Base-by-base conservation (phyloP, 2,329 filamentous ascomycete species). In the Fusarium virguliforme region DNA sequence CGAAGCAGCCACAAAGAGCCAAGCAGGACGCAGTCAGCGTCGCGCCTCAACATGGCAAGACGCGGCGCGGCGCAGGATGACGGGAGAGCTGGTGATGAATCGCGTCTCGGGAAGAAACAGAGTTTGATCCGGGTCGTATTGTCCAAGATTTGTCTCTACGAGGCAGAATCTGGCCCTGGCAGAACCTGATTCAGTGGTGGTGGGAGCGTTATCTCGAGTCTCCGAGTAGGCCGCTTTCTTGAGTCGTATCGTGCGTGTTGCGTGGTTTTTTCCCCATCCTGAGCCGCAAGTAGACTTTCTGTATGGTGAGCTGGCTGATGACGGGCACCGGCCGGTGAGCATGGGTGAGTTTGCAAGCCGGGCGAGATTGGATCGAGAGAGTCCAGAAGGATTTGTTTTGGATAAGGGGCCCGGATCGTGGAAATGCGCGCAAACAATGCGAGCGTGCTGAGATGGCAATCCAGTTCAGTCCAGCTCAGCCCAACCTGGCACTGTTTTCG, bases 311-410 rank as follows among this genome's bases (percentile, higher is more conserved):
- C 51, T 55, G 53, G 65, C 50, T 62, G 66, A 46, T 37, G 34
- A 56, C 28, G 32, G 54, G n/a, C 48, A 40, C 40, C 35, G 40
- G 55, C 53, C n/a, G 53, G 26, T 13, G 24, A 56, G 53, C 53
- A 56, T 56, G 53, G 53, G 15, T 40, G 34, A 56, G 30, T 30
- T 37, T 8, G 37, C 24, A 4, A 18, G 7, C 12, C 6, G 26
- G 26, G 24, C 28, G 24, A 26, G 13, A 18, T 40, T 18, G 18
- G 18, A 18, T 18, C 18, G 28, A 12, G 28, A 13, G 54, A 43
- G 9, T 70, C 67, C 59, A 70, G 63, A 70, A 67, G 62, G 30
- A 22, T 59, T 67, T 68, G 54, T 41, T 30, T 57, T 57, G 57
- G 34, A 62, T 38, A 64, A 48, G 53, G 50, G 58, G 48, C 35